A percentile compares a stretch with the other conserved stretches of the same genome.
phyloP scores from a whole-genome alignment of 1,139 yeast genomes.

The Lodderomyces theae region DNA sequence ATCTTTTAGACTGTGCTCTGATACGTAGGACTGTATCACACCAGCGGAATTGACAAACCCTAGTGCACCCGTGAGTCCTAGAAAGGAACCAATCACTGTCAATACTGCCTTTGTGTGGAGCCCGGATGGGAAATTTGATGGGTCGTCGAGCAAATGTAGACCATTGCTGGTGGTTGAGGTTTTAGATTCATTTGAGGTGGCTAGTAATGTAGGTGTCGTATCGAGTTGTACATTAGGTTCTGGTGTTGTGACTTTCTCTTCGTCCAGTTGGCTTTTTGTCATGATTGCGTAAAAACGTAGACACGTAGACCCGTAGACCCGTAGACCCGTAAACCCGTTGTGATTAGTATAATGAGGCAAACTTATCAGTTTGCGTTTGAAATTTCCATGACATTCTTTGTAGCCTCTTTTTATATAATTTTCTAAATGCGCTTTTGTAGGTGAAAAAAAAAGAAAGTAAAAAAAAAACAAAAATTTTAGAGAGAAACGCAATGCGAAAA shows the following conservation, averaged over 20 bases:
- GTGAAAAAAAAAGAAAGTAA: too few relatives aligned
- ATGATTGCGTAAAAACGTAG: neutral
- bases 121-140: constrained; percentile 26
- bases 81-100: constrained; percentile 23
- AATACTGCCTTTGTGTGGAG: constrained; percentile 20
- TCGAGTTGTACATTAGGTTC: neutral
- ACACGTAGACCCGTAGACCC: too few relatives aligned
- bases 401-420: too few relatives aligned
- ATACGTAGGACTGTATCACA: constrained; percentile 26
- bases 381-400: too few relatives aligned
- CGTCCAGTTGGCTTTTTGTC: neutral
- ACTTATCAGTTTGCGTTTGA: too few relatives aligned
- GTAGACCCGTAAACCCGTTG: too few relatives aligned
- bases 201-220: neutral
- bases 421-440: too few relatives aligned
- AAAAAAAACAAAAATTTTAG: too few relatives aligned
- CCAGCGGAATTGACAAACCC: constrained; percentile 31
- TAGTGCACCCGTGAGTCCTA: constrained; percentile 25
- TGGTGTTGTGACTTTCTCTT: neutral
- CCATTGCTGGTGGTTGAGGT: constrained; percentile 3
- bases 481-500: too few relatives aligned
- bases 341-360: too few relatives aligned
- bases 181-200: neutral
- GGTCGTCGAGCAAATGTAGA: constrained; percentile 16
- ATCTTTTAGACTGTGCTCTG: constrained; percentile 18